Evolutionary conservation across 805 yeast genomes (phyloP).

Genomic region (baker's yeast (Saccharomyces cerevisiae)): DNA sequence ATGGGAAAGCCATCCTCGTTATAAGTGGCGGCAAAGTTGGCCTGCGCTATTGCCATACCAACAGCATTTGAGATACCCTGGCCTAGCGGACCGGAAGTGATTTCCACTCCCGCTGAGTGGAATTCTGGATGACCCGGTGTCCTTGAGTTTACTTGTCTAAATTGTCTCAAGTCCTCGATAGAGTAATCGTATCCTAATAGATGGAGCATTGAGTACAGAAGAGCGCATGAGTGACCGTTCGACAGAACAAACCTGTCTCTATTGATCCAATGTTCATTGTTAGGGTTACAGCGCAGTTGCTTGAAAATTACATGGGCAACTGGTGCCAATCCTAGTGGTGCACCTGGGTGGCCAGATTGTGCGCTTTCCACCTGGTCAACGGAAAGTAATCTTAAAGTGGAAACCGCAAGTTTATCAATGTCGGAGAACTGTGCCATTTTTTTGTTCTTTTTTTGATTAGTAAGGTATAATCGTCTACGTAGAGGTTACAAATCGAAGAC

Average conservation of each 20-base stretch:
- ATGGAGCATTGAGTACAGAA: slow-evolving; percentile 77
- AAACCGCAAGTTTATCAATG: slow-evolving; percentile 67
- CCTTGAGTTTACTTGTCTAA: slow-evolving; percentile 83
- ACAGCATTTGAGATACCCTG: slow-evolving; percentile 96
- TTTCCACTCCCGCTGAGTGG: slow-evolving; percentile 88
- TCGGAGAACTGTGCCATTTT: slow-evolving; percentile 36
- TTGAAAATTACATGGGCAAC: slow-evolving; percentile 79
- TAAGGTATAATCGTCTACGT: neutral
- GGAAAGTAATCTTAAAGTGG: slow-evolving; percentile 83
- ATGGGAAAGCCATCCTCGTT: slow-evolving; percentile 76
- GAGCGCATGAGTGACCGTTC: slow-evolving; percentile 94
- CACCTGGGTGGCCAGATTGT: slow-evolving; percentile 98
- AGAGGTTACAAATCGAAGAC: neutral
- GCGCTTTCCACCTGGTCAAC: slow-evolving; percentile 82
- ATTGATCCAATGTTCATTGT: slow-evolving; percentile 86
- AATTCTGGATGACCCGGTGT: slow-evolving; percentile 98
- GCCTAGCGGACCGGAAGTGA: slow-evolving; percentile 97
- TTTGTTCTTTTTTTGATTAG: neutral
- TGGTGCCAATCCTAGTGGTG: slow-evolving; percentile 96
- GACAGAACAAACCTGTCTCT: slow-evolving; percentile 92
- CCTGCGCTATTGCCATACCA: slow-evolving; percentile 93
- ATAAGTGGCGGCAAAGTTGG: slow-evolving; percentile 84
- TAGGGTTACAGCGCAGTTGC: slow-evolving; percentile 79
- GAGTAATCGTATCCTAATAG: slow-evolving; percentile 75
- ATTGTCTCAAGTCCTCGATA: slow-evolving; percentile 78